Percentiles rank a stretch among this genome's conserved stretches.
phyloP scores from a whole-genome alignment of 176 grass and related monocot species.

The Canna indica region DNA sequence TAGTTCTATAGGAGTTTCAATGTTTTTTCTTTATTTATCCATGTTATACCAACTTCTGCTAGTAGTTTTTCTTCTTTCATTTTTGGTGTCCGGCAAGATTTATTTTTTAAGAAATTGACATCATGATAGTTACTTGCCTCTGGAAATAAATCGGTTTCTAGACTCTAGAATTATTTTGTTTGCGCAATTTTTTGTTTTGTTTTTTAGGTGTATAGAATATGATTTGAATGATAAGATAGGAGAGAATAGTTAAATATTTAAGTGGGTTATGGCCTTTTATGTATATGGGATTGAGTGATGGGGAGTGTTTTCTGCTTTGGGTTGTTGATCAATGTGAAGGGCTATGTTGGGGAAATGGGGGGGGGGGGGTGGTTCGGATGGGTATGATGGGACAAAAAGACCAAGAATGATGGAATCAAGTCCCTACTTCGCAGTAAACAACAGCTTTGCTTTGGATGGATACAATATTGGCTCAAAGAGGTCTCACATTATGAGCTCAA shows the following conservation, averaged over 20 bases:
- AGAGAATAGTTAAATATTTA: not conserved
- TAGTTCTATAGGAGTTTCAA: not conserved
- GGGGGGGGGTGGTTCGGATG: slow-evolving; percentile 14
- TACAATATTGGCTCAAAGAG: slow-evolving; percentile 20
- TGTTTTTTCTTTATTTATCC: not conserved
- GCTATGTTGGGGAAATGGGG: slow-evolving; percentile 16
- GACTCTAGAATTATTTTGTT: not conserved
- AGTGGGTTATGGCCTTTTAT: slow-evolving; percentile 12
- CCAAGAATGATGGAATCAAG: slow-evolving; percentile 22
- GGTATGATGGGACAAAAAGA: slow-evolving; percentile 22
- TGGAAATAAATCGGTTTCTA: too few relatives aligned
- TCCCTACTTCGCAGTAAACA: slow-evolving; percentile 21
- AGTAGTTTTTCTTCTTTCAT: too few relatives aligned
- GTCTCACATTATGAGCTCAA: not conserved
- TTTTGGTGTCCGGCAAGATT: too few relatives aligned
- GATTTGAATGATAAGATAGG: not conserved
- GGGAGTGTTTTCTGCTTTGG: slow-evolving; percentile 1
- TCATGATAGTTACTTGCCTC: too few relatives aligned
- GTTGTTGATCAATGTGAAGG: slow-evolving; percentile 22
- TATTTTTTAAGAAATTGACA: too few relatives aligned
- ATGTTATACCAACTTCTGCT: too few relatives aligned
- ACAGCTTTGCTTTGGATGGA: not conserved
- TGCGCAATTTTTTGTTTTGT: not conserved
- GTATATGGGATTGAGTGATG: slow-evolving; percentile 12
- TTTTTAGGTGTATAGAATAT: not conserved